Base-by-base conservation (phyloP, 805 yeast genomes). In the Ogataea thermomethanolica region DNA sequence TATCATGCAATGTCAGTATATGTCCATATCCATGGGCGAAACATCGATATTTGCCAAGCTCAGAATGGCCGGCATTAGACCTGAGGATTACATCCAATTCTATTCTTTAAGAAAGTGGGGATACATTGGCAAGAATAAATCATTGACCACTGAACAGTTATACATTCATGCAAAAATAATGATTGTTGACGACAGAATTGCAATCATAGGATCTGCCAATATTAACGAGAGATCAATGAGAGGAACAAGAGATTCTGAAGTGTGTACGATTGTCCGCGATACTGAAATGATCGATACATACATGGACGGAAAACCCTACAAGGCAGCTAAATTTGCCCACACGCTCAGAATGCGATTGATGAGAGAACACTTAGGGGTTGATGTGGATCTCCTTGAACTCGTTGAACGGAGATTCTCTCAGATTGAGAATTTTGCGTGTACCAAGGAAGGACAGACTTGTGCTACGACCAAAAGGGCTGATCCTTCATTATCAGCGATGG, bases 341-440 rank as follows among this genome's bases (percentile, higher is more conserved):
- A 81, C 93, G 2, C 66, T 93, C 44, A 74, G 99, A 54, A 77
- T 89, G 69, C 74, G 97, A 46, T 70, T 95, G 36, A 93, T 93
- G 99, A 76, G 99, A 49, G 99, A 93, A 58, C 99, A 93, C 64
- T 59, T 93, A 20, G 99, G 99, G 20, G 82, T 95, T 39, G 95
- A 89, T 60, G 93, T 89, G 30, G 97, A 90, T 62, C 68, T 82
- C 11, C 63, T 89, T 20, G 97, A 90, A 41, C 63, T 84, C 31
- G 84, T 88, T 24, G 96, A 89, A 56, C 71, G 90, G 50, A 72
- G 84, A 50, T 82, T 85, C 39, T 56, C 62, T 12, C 65, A 67
- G 35, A 68, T 76, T 45, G 78, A 75, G 44, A 58, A 59, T 5
- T 66, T 68, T 53, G 77, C 80, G 2, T 52, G 50, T 12, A 61